phyloP scores from a whole-genome alignment of 2,329 filamentous ascomycete species.

The Monosporascus sp. region DNA sequence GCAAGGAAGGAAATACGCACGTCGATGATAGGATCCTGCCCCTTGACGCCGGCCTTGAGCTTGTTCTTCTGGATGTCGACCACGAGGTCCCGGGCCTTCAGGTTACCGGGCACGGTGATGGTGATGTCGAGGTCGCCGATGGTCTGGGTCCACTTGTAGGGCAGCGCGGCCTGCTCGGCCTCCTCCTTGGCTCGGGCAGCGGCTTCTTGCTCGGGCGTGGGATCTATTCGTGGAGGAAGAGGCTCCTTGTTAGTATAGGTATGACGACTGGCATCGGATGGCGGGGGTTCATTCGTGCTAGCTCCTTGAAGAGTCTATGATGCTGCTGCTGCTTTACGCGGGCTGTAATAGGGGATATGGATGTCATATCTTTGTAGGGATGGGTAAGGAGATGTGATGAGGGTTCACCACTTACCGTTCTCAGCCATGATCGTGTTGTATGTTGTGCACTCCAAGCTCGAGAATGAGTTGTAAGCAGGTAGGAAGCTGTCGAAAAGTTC shows the following conservation, averaged over 20 bases:
- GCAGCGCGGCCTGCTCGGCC: constrained; percentile 82
- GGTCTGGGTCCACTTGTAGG: constrained; percentile 96
- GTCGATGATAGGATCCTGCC: constrained; percentile 76
- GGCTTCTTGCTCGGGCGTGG: constrained; percentile 49
- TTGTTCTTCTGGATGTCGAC: constrained; percentile 76
- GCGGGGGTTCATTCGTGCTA: too few relatives aligned
- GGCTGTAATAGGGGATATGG: neutral
- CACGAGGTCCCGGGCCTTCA: constrained; percentile 78
- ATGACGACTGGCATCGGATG: too few relatives aligned
- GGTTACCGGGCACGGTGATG: constrained; percentile 70
- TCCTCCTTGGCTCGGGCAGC: constrained; percentile 65
- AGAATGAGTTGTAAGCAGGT: neutral
- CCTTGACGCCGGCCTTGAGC: constrained; percentile 78
- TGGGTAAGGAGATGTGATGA: neutral
- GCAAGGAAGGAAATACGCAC: constrained; percentile 39
- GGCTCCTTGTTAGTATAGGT: neutral
- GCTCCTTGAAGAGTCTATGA: too few relatives aligned
- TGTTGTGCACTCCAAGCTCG: neutral
- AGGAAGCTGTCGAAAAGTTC: constrained; percentile 9
- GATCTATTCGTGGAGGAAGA: constrained; percentile 32
- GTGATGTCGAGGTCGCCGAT: constrained; percentile 83
- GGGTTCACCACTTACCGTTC: constrained; percentile 8
- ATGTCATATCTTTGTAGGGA: neutral
- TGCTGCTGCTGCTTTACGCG: too few relatives aligned
- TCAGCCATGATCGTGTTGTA: constrained; percentile 15